Base-by-base conservation (phyloP, 116 monocot genomes). In the Papilionanthe hybrid region DNA sequence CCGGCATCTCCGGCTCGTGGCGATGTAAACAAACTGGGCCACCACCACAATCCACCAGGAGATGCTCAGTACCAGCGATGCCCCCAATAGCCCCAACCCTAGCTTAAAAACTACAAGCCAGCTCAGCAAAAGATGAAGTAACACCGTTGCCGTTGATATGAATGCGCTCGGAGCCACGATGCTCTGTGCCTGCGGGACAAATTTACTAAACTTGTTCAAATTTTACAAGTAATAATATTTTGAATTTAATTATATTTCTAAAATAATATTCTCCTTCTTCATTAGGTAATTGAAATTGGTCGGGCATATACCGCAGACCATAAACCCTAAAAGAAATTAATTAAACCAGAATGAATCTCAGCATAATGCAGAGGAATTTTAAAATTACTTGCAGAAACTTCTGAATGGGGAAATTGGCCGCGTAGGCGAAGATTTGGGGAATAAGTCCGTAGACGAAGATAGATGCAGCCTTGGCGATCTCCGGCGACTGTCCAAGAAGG, bases 391-490 rank as follows among this genome's bases (percentile, higher is more conserved):
- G 95, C 45, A 96, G 69, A 75, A 91, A 96, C 78, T 93, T 96
- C 79, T 91, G 93, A 20, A 95, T 90, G 12, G 95, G 95, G 82
- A 95, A 95, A 82, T 92, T 93, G 72, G 79, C 80, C 18, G 96
- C 91, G 84, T 96, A 96, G 23, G 96, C 96, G 80, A 96, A 96
- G 72, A 96, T 90, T 67, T 96, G 96, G 1, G 96, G 96, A 84
- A 96, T 96, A 25, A 96, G 88, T 0, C 96, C 96, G 81, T 86
- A 91, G 28, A 95, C 93, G 84, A 92, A 95, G 13, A 93, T 41
- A 0, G 95, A 73, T 0, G 95, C 93, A n/a, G 89, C 87, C 9
- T 66, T 72, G 45, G 96, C 91, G 55, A 96, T 96, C 1, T 86
- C 88, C n/a, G 88, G 86, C 0, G 93, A 86, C 71, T 96, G 63